phyloP scores from a whole-genome alignment of 768 basidiomycete species.

The Pleurotus giganteus region DNA sequence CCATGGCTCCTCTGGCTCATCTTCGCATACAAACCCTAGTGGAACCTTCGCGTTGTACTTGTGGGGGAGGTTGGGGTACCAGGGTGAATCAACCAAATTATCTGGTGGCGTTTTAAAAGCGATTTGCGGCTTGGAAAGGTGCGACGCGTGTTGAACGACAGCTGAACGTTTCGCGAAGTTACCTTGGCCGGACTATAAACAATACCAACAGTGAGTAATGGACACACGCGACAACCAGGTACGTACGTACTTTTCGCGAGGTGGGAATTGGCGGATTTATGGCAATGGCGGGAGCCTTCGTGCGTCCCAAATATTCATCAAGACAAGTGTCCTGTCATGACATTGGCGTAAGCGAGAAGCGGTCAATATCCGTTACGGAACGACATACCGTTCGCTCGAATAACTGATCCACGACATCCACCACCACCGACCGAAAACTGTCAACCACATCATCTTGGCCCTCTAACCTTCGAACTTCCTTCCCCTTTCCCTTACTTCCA shows the following conservation, averaged over 20 bases:
- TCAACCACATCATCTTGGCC: conserved; percentile 84
- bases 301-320: conserved; percentile 73
- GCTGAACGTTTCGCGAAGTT: conserved; percentile 35
- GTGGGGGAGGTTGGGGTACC: conserved; percentile 66
- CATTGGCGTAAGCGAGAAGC: not conserved
- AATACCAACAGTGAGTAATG: not conserved
- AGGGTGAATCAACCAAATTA: conserved; percentile 56
- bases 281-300: conserved; percentile 62
- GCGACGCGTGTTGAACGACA: conserved; percentile 68
- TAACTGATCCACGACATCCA: conserved; percentile 83
- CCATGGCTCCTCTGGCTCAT: conserved; percentile 5
- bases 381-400: conserved; percentile 72
- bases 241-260: conserved; percentile 8
- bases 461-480: conserved; percentile 44
- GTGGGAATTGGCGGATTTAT: conserved; percentile 41
- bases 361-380: not conserved
- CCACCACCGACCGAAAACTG: conserved; percentile 71
- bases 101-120: conserved; percentile 59
- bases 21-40: conserved; percentile 50
- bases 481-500: conserved; percentile 44
- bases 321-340: conserved; percentile 73
- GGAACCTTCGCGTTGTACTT: conserved; percentile 88
- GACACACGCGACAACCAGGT: not conserved
- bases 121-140: conserved; percentile 81
- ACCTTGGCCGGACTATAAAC: conserved; percentile 16